Base-by-base conservation (phyloP, 2,329 filamentous ascomycete species). In the Apiospora rasikravindrae region DNA sequence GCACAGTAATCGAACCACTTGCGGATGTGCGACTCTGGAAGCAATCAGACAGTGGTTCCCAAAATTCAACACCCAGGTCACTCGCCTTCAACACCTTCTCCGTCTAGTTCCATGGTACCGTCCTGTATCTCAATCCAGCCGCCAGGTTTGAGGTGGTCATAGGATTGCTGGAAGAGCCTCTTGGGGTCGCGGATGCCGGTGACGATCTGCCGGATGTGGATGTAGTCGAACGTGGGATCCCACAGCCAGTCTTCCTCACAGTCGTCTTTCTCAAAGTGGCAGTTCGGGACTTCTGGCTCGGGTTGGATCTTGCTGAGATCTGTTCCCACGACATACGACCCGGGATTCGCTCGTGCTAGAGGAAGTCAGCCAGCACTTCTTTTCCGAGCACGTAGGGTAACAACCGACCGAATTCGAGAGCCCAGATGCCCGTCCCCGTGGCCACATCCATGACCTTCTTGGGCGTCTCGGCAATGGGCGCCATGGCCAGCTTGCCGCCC, bases 301-400 rank as follows among this genome's bases (percentile, higher is more conserved):
- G 67, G 70, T 53, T 71, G 70, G 16, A 71, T 71, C 16, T 61
- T 69, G 70, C 70, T 71, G 11, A 71, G 40, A 42, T 71, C 70
- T 22, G 66, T 69, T 22, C 70, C 70, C 11, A 71, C 47, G 37
- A 71, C 70, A n/a, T 71, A 42, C 8, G 67, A 29, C 5, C 49
- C 44, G 2, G 70, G 70, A 8, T 71, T 61, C 45, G 68, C 47
- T 4, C 26, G 26, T 42, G 64, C 61, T 68, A n/a, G 22, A n/a
- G 8, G 29, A 33, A 22, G 16, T 24, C 4, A 53, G 44, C 22
- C n/a, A 37, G 33, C 33, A 37, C 5, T 37, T 37, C 33, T 7
- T 37, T 37, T 6, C 8, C 13, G 40, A n/a, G 6, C 40, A 42
- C 24, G 40, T 11, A 14, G 13, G 40, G n/a, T 13, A 42, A 16